Percentiles rank a stretch among this genome's conserved stretches.
These are phyloP conservation scores for Boletus pseudo-olivaceus DNA, from an alignment of 768 basidiomycete genomes.

Conservation along the genomic window DNA sequence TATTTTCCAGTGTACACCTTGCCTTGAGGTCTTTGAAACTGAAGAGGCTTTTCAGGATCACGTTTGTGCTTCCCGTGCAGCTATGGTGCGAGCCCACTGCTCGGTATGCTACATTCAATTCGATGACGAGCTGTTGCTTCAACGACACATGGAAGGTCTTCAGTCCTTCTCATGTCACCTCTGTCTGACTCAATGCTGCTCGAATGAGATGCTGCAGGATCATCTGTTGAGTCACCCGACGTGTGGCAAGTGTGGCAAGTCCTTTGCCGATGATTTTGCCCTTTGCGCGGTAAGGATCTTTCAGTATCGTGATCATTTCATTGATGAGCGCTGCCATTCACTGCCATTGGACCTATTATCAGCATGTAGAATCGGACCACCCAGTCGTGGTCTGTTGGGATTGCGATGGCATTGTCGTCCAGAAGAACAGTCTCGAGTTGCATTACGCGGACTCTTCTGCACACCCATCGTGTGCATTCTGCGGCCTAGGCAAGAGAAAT, in stretches of 20 bases:
- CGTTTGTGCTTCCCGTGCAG: conserved; percentile 10
- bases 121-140: conserved; percentile 15
- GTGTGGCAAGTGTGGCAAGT: conserved; percentile 20
- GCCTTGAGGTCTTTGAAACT: conserved; percentile 13
- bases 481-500: conserved; percentile 16
- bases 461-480: conserved; percentile 21
- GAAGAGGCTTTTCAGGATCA: conserved; percentile 11
- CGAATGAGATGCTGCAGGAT: conserved; percentile 23
- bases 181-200: conserved; percentile 21
- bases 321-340: not conserved
- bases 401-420: conserved; percentile 25
- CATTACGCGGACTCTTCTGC: conserved; percentile 23
- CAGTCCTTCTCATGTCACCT: conserved; percentile 17
- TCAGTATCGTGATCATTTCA: not conserved
- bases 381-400: conserved; percentile 30
- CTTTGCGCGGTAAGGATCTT: conserved; percentile 25
- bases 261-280: conserved; percentile 18
- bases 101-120: conserved; percentile 22
- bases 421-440: conserved; percentile 13
- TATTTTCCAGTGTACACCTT: conserved; percentile 13
- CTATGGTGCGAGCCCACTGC: conserved; percentile 17
- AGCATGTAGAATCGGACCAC: conserved; percentile 25
- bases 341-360: not conserved
- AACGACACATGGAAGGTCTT: conserved; percentile 15
- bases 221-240: conserved; percentile 23